Evolutionary conservation across 2,329 filamentous ascomycete species (phyloP), one percentile per base, ranked within the genome.

Genomic region (Ophiostoma montium): DNA sequence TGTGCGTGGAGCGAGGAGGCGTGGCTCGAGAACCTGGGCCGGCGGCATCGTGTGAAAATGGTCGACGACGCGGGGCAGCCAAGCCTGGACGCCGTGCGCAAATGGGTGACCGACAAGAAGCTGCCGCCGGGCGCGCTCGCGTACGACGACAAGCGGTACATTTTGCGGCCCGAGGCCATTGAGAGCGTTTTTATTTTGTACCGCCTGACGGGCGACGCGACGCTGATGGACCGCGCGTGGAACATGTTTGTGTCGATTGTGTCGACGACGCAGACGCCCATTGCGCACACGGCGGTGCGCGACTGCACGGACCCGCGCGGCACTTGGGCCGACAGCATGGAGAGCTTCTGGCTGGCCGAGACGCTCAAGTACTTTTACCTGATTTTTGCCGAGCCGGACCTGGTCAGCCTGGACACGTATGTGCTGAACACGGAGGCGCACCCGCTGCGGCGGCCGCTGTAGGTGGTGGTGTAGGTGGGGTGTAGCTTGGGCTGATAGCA

Each of bases 181-280:
- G 85, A 90, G 66, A 84, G 78, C 13, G 76, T 92, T 4, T 90
- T 86, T 62, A 75, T 86, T 59, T 76, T 90, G 68, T 86, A 82
- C 61, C 76, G 84, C 49, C 70, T 86, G 50, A 87, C 83, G 0
- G 84, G 82, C 23, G 76, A 85, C 55, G 55, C 68, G 1, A 65
- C 69, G 45, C 83, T 79, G 71, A 76, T 76, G 59, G 74, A 82
- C 52, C 78, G 78, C 59, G 84, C 82, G 2, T 87, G 84, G 84
- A 67, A 69, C 50, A 88, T 88, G 84, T 87, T 86, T 60, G 61
- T 74, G 49, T 71, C 75, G 11, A 71, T 88, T 35, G 69, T 77
- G n/a, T 30, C 18, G 19, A 38, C n/a, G 27, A 54, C 41, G 69
- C 76, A 54, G 84, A 79, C 11, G 73, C 83, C 23, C 15, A 51